Evolutionary conservation across 2,329 filamentous ascomycete species (phyloP).

Genomic region (Aspergillus pseudoviridinutans): DNA sequence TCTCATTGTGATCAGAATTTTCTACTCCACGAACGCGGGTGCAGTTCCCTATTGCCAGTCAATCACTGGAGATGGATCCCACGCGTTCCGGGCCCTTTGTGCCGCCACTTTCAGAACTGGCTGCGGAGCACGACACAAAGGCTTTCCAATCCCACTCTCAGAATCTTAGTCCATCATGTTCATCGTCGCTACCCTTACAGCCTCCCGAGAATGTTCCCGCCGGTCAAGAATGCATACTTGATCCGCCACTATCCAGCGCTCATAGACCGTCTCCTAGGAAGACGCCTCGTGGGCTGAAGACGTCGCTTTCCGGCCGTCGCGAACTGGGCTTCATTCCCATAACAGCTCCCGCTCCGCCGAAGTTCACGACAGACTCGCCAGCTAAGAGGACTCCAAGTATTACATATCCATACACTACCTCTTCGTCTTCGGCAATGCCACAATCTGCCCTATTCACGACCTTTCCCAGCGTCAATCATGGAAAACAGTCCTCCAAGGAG

Average conservation of each 20-base stretch:
- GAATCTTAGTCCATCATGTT: constrained; percentile 51
- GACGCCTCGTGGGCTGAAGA: constrained; percentile 50
- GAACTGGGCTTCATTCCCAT: constrained; percentile 62
- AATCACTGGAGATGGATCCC: constrained; percentile 32
- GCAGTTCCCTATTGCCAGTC: not conserved
- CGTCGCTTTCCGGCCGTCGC: constrained; percentile 56
- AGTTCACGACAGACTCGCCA: constrained; percentile 47
- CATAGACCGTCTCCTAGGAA: constrained; percentile 68
- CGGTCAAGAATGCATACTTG: constrained; percentile 63
- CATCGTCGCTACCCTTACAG: constrained; percentile 50
- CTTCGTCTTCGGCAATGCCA: constrained; percentile 30
- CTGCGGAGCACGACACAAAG: constrained; percentile 38
- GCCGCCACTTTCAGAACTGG: constrained; percentile 58
- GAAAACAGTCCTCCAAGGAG: constrained; percentile 45
- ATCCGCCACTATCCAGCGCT: constrained; percentile 51
- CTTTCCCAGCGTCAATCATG: constrained; percentile 44
- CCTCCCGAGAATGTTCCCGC: constrained; percentile 38
- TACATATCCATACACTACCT: constrained; percentile 19
- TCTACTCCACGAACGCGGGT: not conserved
- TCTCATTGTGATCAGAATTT: not conserved
- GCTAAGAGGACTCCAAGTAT: constrained; percentile 41
- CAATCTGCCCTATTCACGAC: constrained; percentile 48
- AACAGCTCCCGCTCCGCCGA: constrained; percentile 40
- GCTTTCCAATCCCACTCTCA: constrained; percentile 33
- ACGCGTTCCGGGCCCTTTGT: constrained; percentile 46